A percentile compares a stretch with the other conserved stretches of the same genome.
phyloP scores from a whole-genome alignment of 176 grass and related monocot species.

The Elymus sibiricus region DNA sequence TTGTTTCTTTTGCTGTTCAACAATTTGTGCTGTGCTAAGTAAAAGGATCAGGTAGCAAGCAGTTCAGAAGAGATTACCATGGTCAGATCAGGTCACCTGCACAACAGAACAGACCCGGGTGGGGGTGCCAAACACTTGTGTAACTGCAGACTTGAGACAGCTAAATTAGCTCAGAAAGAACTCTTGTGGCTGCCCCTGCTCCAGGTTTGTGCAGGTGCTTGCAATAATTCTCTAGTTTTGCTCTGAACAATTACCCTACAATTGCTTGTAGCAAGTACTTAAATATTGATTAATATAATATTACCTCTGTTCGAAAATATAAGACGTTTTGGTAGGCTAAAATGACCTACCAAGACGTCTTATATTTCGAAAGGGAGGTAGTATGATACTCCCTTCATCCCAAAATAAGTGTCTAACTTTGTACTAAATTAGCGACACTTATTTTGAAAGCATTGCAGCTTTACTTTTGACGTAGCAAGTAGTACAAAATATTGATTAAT shows the following conservation, averaged over 20 bases:
- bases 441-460: not conserved
- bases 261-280: not conserved
- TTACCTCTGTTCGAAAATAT: too few relatives aligned
- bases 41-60: not conserved
- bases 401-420: too few relatives aligned
- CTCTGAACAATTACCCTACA: not conserved
- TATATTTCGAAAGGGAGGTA: too few relatives aligned
- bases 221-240: not conserved
- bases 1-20: slow-evolving; percentile 4
- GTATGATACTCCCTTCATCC: too few relatives aligned
- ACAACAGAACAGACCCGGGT: not conserved
- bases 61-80: not conserved
- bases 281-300: too few relatives aligned
- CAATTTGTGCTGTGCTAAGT: not conserved
- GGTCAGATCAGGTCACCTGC: not conserved
- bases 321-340: too few relatives aligned
- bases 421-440: too few relatives aligned
- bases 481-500: too few relatives aligned
- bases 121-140: not conserved
- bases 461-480: slow-evolving; percentile 16
- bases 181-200: not conserved
- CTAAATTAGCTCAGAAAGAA: not conserved
- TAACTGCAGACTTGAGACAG: slow-evolving; percentile 2
- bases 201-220: not conserved
- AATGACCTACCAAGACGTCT: too few relatives aligned